phyloP scores from a whole-genome alignment of 306 rosid species.

The Begonia fuchsioides region DNA sequence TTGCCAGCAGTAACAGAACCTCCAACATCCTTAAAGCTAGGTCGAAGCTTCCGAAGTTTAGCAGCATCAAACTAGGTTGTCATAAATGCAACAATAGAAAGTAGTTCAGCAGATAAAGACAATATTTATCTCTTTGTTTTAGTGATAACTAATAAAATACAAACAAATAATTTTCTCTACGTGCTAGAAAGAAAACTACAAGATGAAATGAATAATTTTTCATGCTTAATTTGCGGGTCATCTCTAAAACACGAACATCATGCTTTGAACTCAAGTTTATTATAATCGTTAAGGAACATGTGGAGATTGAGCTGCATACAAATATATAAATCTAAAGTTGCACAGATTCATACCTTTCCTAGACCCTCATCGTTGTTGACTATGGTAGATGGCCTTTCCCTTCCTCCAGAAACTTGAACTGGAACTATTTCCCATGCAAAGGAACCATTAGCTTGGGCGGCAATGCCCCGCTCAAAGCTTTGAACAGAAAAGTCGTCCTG shows the following conservation, averaged over 20 bases:
- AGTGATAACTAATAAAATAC: no score
- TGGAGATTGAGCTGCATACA: not conserved
- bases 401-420: slow-evolving; percentile 94
- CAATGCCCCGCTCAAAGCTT: slow-evolving; percentile 92
- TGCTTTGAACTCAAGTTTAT: not conserved
- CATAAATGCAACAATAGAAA: slow-evolving; percentile 3
- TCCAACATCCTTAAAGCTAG: slow-evolving; percentile 87
- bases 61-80: slow-evolving; percentile 73
- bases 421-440: slow-evolving; percentile 91
- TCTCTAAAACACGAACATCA: not conserved
- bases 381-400: slow-evolving; percentile 74
- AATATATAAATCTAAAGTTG: no score
- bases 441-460: slow-evolving; percentile 64
- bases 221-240: no score
- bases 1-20: slow-evolving; percentile 98
- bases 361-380: slow-evolving; percentile 84
- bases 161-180: no score
- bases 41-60: slow-evolving; percentile 90
- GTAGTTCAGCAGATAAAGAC: no score
- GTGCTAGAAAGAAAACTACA: no score
- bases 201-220: no score
- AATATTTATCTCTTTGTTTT: no score
- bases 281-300: not conserved
- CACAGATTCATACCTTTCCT: slow-evolving; percentile 55
- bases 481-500: slow-evolving; percentile 73